A percentile compares a stretch with the other conserved stretches of the same genome.
Evolutionary conservation across 2,329 filamentous ascomycete species (phyloP).

Genomic region (Fusarium avenaceum): DNA sequence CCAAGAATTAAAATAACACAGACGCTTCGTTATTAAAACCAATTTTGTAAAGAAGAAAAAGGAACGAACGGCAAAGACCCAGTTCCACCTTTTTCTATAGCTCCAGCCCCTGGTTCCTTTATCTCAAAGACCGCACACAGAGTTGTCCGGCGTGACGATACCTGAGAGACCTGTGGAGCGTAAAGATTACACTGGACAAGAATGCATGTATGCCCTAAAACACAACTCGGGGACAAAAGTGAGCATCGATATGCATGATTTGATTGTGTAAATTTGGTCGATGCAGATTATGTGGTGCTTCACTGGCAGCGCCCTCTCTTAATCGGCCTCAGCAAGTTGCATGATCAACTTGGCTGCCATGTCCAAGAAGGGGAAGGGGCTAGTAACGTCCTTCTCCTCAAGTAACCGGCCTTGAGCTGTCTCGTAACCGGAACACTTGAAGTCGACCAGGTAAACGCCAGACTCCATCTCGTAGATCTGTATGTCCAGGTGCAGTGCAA

Average conservation of each 20-base stretch:
- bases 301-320: conserved; percentile 37
- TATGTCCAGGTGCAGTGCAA: conserved; percentile 96
- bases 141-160: background rate
- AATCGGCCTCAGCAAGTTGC: conserved; percentile 87
- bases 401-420: conserved; percentile 78
- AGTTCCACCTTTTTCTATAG: conserved; percentile 2
- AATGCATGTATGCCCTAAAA: background rate
- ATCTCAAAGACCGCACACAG: conserved; percentile 1
- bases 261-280: background rate
- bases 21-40: conserved; percentile 10
- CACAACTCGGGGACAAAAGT: background rate
- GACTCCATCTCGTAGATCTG: conserved; percentile 95
- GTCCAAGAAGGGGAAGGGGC: conserved; percentile 95
- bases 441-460: conserved; percentile 95
- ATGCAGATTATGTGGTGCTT: background rate
- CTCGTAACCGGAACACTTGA: conserved; percentile 98
- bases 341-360: conserved; percentile 93
- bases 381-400: conserved; percentile 95
- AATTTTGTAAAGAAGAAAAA: background rate
- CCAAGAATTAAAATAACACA: conserved; percentile 8
- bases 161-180: conserved; percentile 1
- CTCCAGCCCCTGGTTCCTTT: background rate
- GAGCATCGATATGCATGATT: background rate
- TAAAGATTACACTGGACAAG: background rate
- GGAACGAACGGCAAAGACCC: background rate